These are phyloP conservation scores for Phytophthora tentaculata DNA, from an alignment of 352 stramenopile species.

Conservation along the genomic window DNA sequence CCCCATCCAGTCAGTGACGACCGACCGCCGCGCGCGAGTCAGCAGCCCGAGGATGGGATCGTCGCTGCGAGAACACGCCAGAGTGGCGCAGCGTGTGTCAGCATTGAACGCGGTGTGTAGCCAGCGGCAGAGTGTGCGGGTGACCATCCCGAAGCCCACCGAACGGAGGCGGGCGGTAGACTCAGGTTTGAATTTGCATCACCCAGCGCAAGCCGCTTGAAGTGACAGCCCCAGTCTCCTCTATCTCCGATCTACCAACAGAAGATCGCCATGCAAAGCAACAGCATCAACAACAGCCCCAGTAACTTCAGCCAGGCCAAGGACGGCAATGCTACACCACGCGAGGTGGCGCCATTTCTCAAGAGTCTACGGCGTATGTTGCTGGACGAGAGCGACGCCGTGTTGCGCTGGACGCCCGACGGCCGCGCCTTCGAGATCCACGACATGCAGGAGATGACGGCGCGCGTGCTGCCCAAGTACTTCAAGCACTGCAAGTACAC, in stretches of 20 bases:
- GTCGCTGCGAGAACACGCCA: slow-evolving; percentile 29
- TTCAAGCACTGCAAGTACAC: slow-evolving; percentile 96
- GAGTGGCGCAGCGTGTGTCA: slow-evolving; percentile 31
- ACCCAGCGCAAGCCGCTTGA: slow-evolving; percentile 17
- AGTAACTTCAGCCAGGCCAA: background rate
- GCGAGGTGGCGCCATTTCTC: slow-evolving; percentile 71
- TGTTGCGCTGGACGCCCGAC: slow-evolving; percentile 72
- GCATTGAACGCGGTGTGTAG: slow-evolving; percentile 24
- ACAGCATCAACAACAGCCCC: slow-evolving; percentile 6
- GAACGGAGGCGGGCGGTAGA: background rate
- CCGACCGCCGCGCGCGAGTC: slow-evolving; percentile 18
- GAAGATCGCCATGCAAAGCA: slow-evolving; percentile 35
- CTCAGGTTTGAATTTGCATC: slow-evolving; percentile 47
- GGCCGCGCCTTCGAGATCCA: slow-evolving; percentile 75
- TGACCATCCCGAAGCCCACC: slow-evolving; percentile 14
- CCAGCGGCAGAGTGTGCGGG: slow-evolving; percentile 26
- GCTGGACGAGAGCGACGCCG: slow-evolving; percentile 53
- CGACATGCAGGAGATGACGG: slow-evolving; percentile 85
- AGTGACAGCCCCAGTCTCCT: slow-evolving; percentile 20
- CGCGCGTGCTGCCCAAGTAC: slow-evolving; percentile 90
- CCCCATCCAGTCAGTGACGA: slow-evolving; percentile 37
- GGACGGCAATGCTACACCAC: slow-evolving; percentile 11
- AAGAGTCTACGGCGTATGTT: slow-evolving; percentile 74
- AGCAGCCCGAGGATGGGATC: slow-evolving; percentile 21
- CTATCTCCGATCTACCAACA: background rate